Percentiles rank a stretch among this genome's conserved stretches.
Conservation (phyloP, 2,329 filamentous ascomycete species). For the Trichophaea hybrida region DNA sequence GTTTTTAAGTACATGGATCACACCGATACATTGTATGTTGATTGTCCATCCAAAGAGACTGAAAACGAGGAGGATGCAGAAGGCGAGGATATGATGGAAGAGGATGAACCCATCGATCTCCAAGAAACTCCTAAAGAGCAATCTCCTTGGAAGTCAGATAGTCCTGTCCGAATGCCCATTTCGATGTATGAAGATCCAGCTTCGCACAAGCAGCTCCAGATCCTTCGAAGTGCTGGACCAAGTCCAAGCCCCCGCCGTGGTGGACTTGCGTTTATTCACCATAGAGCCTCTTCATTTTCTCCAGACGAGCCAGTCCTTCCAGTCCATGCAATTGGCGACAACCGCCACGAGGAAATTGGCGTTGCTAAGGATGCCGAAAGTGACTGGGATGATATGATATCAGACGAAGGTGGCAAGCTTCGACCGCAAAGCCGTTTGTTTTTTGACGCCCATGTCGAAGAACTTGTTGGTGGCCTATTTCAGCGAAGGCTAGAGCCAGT, state of each 20-base stretch:
- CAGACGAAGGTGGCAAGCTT: slow-evolving; percentile 67
- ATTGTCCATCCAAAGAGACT: not conserved
- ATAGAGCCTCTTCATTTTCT: slow-evolving; percentile 24
- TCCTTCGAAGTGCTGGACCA: slow-evolving; percentile 52
- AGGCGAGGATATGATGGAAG: slow-evolving; percentile 7
- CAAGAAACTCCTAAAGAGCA: not conserved
- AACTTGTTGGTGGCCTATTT: slow-evolving; percentile 64
- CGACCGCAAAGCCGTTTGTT: slow-evolving; percentile 56
- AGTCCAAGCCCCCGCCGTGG: slow-evolving; percentile 56
- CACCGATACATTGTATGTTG: slow-evolving; percentile 9
- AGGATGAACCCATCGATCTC: slow-evolving; percentile 6
- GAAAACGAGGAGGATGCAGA: slow-evolving; percentile 7
- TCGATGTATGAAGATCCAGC: slow-evolving; percentile 33
- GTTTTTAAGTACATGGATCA: slow-evolving; percentile 20
- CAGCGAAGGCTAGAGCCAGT: slow-evolving; percentile 65
- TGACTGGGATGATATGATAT: slow-evolving; percentile 83
- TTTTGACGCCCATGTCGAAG: slow-evolving; percentile 82
- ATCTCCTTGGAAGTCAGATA: slow-evolving; percentile 13
- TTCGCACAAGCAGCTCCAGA: slow-evolving; percentile 29
- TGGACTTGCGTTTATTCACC: slow-evolving; percentile 22
- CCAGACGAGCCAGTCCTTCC: slow-evolving; percentile 32
- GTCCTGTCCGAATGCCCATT: slow-evolving; percentile 10
- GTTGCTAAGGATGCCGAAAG: slow-evolving; percentile 47
- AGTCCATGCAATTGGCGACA: slow-evolving; percentile 1
- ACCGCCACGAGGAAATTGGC: slow-evolving; percentile 32